Conservation (phyloP, 345 rosid species). For the Populus pruinosa region DNA sequence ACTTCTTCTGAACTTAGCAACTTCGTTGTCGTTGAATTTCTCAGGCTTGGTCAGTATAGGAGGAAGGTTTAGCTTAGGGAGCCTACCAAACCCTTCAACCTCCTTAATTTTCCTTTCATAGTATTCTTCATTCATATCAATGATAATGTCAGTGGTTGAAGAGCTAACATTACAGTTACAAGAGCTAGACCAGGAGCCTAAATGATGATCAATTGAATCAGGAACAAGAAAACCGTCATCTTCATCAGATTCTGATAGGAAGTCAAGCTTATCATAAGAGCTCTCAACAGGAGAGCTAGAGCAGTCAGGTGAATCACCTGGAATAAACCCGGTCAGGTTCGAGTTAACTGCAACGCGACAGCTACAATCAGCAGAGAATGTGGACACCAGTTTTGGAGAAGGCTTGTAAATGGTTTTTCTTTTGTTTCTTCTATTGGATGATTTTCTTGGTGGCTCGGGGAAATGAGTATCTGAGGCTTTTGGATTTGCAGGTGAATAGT, state of each 20-base stretch:
- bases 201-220: constrained; percentile 13
- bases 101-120: constrained; percentile 10
- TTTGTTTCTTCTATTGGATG: constrained; percentile 10
- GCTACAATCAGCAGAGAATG: constrained; percentile 7
- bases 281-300: constrained; percentile 32
- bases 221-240: constrained; percentile 15
- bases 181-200: constrained; percentile 19
- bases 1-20: constrained; percentile 2
- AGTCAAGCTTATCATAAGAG: constrained; percentile 27
- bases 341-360: not conserved
- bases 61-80: constrained; percentile 27
- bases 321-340: not conserved
- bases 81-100: constrained; percentile 15
- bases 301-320: constrained; percentile 23
- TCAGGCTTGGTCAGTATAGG: constrained; percentile 12
- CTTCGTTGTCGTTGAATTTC: not conserved
- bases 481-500: constrained; percentile 11
- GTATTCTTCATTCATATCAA: constrained; percentile 32
- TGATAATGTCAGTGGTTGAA: constrained; percentile 41
- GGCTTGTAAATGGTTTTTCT: constrained; percentile 31
- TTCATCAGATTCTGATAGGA: constrained; percentile 29
- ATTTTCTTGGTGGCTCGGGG: constrained; percentile 17
- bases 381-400: constrained; percentile 29
- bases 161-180: constrained; percentile 27
- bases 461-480: constrained; percentile 20